A percentile compares a stretch with the other conserved stretches of the same genome.
These are phyloP conservation scores for Claviceps maximensis DNA, from an alignment of 2,329 filamentous ascomycete genomes.

Conservation along the genomic window DNA sequence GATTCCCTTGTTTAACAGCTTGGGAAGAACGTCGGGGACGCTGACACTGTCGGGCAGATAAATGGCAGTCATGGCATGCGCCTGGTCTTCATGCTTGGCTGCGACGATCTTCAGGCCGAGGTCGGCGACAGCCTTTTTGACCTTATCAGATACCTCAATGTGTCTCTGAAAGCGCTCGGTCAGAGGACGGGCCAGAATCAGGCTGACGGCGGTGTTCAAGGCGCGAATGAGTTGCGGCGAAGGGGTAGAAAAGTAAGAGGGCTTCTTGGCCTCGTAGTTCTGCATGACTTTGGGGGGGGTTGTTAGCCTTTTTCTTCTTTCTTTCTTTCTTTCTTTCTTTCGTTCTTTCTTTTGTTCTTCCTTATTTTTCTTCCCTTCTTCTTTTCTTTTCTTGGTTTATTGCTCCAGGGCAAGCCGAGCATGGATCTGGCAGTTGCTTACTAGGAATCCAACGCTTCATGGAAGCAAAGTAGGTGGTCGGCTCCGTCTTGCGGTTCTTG, in stretches of 20 bases:
- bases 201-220: conserved; percentile 74
- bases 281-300: conserved; percentile 66
- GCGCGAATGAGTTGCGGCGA: conserved; percentile 89
- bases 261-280: conserved; percentile 96
- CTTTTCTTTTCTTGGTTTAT: too few species aligned
- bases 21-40: conserved; percentile 72
- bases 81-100: conserved; percentile 74
- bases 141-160: conserved; percentile 62
- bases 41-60: conserved; percentile 79
- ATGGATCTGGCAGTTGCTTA: conserved; percentile 27
- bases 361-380: too few species aligned
- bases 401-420: too few species aligned
- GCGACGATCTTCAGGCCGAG: conserved; percentile 83
- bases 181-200: conserved; percentile 72
- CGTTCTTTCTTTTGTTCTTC: too few species aligned
- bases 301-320: background rate
- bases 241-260: conserved; percentile 95
- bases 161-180: conserved; percentile 75
- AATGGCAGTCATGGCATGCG: conserved; percentile 95
- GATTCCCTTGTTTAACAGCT: conserved; percentile 72
- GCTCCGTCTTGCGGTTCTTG: conserved; percentile 67
- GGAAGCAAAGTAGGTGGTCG: conserved; percentile 83
- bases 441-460: conserved; percentile 96
- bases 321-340: too few species aligned
- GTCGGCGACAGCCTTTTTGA: conserved; percentile 71